Percentiles rank a stretch among this genome's conserved stretches.
These are phyloP conservation scores for Sporisorium exsertum DNA, from an alignment of 1,284 basidiomycete genomes.

Conservation along the genomic window DNA sequence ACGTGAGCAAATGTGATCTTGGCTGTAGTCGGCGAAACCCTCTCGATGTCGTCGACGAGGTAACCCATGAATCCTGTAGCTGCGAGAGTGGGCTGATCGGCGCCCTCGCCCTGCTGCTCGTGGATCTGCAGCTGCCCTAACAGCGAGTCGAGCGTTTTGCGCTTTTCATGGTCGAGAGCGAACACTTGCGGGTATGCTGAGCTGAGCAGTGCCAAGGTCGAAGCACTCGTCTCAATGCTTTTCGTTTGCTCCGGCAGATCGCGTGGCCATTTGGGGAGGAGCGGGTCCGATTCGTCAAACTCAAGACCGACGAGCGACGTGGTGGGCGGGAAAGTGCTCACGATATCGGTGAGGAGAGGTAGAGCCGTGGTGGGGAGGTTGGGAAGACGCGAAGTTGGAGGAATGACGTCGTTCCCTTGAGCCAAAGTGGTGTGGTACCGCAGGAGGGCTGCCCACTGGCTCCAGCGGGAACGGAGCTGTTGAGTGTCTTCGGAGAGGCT, in stretches of 20 bases:
- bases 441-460: conserved; percentile 56
- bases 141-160: conserved; percentile 57
- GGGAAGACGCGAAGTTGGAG: conserved; percentile 61
- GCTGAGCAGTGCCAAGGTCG: conserved; percentile 58
- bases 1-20: conserved; percentile 59
- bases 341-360: conserved; percentile 58
- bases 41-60: conserved; percentile 41
- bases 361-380: conserved; percentile 63
- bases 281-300: conserved; percentile 33
- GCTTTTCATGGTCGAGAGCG: conserved; percentile 54
- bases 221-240: conserved; percentile 38
- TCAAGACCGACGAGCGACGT: conserved; percentile 27
- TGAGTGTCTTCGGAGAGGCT: conserved; percentile 28
- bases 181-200: conserved; percentile 64
- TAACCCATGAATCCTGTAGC: conserved; percentile 65
- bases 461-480: conserved; percentile 56
- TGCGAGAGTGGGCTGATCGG: conserved; percentile 21
- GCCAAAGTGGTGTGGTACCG: conserved; percentile 58
- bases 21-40: conserved; percentile 38
- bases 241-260: conserved; percentile 23
- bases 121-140: conserved; percentile 58
- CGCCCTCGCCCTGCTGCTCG: conserved; percentile 52
- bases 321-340: conserved; percentile 57
- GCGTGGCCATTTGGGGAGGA: conserved; percentile 41
- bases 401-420: conserved; percentile 58